Evolutionary conservation across 2,329 filamentous ascomycete genomes (phyloP).

Genomic region (Venturia aucupariae): DNA sequence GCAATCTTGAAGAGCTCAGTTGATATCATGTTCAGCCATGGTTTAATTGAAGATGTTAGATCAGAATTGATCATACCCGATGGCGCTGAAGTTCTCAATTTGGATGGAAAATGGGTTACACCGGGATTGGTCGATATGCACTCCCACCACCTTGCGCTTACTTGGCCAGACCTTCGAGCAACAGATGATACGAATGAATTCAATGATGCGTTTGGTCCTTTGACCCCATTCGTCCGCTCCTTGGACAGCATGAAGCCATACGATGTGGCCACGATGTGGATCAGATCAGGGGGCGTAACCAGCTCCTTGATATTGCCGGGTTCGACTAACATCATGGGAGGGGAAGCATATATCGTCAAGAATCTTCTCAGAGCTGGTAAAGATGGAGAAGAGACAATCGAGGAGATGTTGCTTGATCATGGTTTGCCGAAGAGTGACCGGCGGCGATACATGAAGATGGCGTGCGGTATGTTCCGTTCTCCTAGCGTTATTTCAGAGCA

Average conservation of each 20-base stretch:
- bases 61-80: not conserved
- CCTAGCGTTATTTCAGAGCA: not conserved
- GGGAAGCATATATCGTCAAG: slow-evolving; percentile 62
- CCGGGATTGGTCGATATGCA: slow-evolving; percentile 65
- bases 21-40: not conserved
- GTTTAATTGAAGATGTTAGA: slow-evolving; percentile 18
- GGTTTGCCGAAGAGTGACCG: slow-evolving; percentile 52
- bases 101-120: slow-evolving; percentile 52
- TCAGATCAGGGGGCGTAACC: slow-evolving; percentile 65
- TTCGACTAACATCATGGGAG: slow-evolving; percentile 64
- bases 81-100: slow-evolving; percentile 46
- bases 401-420: slow-evolving; percentile 39
- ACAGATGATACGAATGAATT: slow-evolving; percentile 56
- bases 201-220: slow-evolving; percentile 37
- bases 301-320: slow-evolving; percentile 59
- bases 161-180: slow-evolving; percentile 46
- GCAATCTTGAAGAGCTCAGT: not conserved
- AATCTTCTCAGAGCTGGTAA: slow-evolving; percentile 48
- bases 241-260: slow-evolving; percentile 56
- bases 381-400: slow-evolving; percentile 55
- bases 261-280: slow-evolving; percentile 57
- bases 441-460: slow-evolving; percentile 70
- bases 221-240: slow-evolving; percentile 59
- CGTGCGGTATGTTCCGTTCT: slow-evolving; percentile 37
- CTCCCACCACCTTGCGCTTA: slow-evolving; percentile 53